phyloP scores from a whole-genome alignment of 352 stramenopile species.

The Peronospora farinosa region DNA sequence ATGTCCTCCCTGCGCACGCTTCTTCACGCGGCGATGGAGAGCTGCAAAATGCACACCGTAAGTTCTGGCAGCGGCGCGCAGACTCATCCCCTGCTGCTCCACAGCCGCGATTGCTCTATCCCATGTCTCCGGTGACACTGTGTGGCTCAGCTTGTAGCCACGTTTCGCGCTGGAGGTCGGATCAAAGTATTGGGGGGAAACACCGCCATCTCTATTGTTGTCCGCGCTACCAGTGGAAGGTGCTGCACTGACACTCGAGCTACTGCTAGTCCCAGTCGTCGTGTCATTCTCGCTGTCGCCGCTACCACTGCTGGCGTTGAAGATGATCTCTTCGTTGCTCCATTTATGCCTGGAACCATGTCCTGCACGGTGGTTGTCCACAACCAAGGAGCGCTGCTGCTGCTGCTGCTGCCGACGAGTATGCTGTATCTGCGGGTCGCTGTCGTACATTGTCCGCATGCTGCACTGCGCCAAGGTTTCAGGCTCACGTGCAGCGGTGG shows the following conservation, averaged over 20 bases:
- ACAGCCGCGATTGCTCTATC: no score
- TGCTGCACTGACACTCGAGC: slow-evolving; percentile 8
- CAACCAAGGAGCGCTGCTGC: slow-evolving; percentile 16
- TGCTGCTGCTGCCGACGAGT: slow-evolving; percentile 12
- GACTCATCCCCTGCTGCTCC: no score
- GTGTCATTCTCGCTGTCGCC: slow-evolving; percentile 20
- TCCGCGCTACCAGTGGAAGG: not conserved
- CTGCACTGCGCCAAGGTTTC: not conserved
- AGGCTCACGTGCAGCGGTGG: not conserved
- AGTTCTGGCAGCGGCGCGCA: no score
- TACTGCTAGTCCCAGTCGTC: slow-evolving; percentile 21
- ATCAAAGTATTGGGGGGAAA: not conserved
- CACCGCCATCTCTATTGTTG: not conserved
- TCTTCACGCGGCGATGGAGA: no score
- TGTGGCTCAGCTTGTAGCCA: slow-evolving; percentile 44
- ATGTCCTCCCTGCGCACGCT: no score
- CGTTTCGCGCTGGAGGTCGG: slow-evolving; percentile 16
- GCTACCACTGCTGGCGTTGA: slow-evolving; percentile 14
- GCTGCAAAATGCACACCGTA: no score
- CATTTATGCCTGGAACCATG: not conserved
- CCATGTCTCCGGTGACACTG: slow-evolving; percentile 46
- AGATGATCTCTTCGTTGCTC: slow-evolving; percentile 12
- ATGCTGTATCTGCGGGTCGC: no score
- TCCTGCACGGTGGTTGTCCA: slow-evolving; percentile 9
- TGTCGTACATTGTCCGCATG: no score